Evolutionary conservation across 192 early-diverging fungal species (phyloP).

Genomic region (Glomus cerebriforme): DNA sequence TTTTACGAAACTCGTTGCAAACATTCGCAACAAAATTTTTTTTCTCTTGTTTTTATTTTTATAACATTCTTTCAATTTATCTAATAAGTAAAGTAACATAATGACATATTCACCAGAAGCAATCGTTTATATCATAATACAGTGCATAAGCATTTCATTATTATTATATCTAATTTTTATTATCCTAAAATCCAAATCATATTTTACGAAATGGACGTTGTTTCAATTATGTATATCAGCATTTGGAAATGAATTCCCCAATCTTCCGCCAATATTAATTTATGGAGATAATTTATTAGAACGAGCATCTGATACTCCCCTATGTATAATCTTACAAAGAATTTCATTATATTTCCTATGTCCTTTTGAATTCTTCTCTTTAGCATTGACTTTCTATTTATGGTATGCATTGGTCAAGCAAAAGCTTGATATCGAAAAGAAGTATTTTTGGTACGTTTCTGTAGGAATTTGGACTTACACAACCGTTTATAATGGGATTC

Average conservation of each 20-base stretch:
- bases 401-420: constrained; percentile 1
- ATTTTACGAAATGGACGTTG: constrained; percentile 18
- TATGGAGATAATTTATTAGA: not conserved
- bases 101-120: not conserved
- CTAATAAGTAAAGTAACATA: too few relatives aligned
- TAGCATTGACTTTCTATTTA: constrained; percentile 1
- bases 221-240: not conserved
- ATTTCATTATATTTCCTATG: not conserved
- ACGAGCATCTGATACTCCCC: not conserved
- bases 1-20: too few relatives aligned
- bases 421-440: not conserved
- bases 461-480: not conserved
- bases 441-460: not conserved
- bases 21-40: too few relatives aligned
- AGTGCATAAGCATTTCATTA: not conserved
- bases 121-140: not conserved
- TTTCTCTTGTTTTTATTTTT: too few relatives aligned
- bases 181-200: not conserved
- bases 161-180: not conserved
- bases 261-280: not conserved
- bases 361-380: not conserved
- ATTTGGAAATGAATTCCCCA: not conserved
- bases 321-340: not conserved
- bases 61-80: too few relatives aligned
- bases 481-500: not conserved